These are phyloP conservation scores for Crithidia brevicula DNA, from an alignment of 208 protist genomes.

Conservation along the genomic window DNA sequence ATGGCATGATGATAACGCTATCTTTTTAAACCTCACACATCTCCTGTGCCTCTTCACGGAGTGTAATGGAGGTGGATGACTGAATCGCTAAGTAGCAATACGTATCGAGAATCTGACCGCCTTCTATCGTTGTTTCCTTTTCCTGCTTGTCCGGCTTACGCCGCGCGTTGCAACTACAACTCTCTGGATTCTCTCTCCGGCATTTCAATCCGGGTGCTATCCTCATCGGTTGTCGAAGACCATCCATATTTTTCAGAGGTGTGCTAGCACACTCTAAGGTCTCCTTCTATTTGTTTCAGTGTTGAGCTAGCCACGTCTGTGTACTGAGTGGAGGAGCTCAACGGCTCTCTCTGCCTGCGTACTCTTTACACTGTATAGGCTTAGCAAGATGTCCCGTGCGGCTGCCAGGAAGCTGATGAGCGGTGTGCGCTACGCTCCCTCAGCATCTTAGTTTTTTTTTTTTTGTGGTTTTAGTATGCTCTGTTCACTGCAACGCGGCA, in stretches of 20 bases:
- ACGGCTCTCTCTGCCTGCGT: background rate
- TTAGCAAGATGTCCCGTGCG: conserved; percentile 40
- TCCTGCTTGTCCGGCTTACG: background rate
- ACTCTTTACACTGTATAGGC: conserved; percentile 34
- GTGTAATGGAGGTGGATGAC: background rate
- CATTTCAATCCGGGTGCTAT: conserved; percentile 26
- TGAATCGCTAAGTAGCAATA: conserved; percentile 44
- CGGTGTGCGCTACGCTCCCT: too few relatives aligned
- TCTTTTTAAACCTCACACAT: background rate
- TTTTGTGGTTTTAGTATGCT: too few relatives aligned
- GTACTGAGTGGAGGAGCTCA: conserved; percentile 3
- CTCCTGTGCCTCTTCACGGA: background rate
- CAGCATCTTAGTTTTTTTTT: too few relatives aligned
- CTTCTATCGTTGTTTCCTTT: background rate
- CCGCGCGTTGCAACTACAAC: conserved; percentile 25
- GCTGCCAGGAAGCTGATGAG: too few relatives aligned
- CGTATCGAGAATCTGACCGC: conserved; percentile 59
- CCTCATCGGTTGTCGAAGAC: conserved; percentile 61
- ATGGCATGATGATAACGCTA: conserved; percentile 17
- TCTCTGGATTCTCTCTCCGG: conserved; percentile 49
- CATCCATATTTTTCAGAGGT: background rate
- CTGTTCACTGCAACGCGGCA: too few relatives aligned
- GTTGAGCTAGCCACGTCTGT: conserved; percentile 46
- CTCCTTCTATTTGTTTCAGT: background rate
- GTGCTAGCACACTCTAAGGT: too few relatives aligned